Evolutionary conservation across 768 basidiomycete genomes (phyloP).

Genomic region (Suillus clintonianus): DNA sequence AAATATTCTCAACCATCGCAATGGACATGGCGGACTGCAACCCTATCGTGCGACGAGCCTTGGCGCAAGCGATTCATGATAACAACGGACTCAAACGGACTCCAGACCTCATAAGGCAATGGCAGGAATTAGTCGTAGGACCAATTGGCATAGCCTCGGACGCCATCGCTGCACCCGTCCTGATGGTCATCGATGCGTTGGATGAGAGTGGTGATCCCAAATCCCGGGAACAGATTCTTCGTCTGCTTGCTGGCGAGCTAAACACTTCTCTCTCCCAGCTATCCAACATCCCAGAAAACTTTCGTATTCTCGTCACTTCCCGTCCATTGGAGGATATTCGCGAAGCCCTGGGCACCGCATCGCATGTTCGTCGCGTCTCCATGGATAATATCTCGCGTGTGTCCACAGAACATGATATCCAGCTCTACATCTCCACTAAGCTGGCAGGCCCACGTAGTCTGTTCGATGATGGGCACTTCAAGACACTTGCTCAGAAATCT

Average conservation of each 20-base stretch:
- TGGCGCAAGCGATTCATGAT: neutral
- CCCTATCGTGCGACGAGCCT: neutral
- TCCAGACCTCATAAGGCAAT: slow-evolving; percentile 3
- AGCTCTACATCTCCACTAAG: slow-evolving; percentile 3
- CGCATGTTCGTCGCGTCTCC: neutral
- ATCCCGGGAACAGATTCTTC: slow-evolving; percentile 15
- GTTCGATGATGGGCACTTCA: neutral
- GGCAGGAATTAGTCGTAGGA: slow-evolving; percentile 17
- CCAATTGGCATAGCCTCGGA: slow-evolving; percentile 4
- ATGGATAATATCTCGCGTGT: neutral
- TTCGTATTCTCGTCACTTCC: slow-evolving; percentile 19
- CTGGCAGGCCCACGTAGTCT: neutral
- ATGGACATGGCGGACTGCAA: neutral
- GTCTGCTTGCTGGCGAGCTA: neutral
- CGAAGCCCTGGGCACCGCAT: slow-evolving; percentile 7
- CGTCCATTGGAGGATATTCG: slow-evolving; percentile 8
- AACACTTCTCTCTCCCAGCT: neutral
- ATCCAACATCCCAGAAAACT: neutral
- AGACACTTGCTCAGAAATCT: neutral
- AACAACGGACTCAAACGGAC: neutral
- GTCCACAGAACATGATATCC: slow-evolving; percentile 4
- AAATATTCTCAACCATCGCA: slow-evolving; percentile 1
- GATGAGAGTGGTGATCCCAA: slow-evolving; percentile 15
- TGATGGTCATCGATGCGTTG: slow-evolving; percentile 27
- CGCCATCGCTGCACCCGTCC: slow-evolving; percentile 16